Conservation (phyloP, 2,329 filamentous ascomycete species). For the Aspergillus amoenus region DNA sequence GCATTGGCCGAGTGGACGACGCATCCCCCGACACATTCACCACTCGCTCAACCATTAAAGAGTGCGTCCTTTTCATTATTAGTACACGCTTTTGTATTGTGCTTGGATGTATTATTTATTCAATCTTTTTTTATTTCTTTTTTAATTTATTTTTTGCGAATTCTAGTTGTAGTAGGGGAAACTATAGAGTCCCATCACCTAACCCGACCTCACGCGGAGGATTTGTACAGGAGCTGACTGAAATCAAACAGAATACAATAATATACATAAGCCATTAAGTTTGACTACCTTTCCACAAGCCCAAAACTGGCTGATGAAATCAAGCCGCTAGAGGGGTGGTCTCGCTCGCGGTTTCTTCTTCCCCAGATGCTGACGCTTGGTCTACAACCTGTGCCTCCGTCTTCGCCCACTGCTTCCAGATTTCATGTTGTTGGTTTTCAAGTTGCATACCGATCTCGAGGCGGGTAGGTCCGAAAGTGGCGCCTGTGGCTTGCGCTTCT, state of each 20-base stretch:
- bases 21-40: not conserved
- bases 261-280: slow-evolving; percentile 18
- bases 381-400: slow-evolving; percentile 51
- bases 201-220: not conserved
- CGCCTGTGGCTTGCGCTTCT: slow-evolving; percentile 81
- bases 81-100: not conserved
- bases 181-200: not conserved
- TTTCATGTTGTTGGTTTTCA: slow-evolving; percentile 76
- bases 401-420: slow-evolving; percentile 79
- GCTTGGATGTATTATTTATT: not conserved
- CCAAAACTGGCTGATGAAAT: not conserved
- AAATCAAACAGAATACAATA: slow-evolving; percentile 13
- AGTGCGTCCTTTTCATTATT: not conserved
- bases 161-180: not conserved
- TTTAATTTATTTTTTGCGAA: not conserved
- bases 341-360: slow-evolving; percentile 26
- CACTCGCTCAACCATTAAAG: not conserved
- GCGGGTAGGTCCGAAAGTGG: slow-evolving; percentile 78
- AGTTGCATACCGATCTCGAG: slow-evolving; percentile 77
- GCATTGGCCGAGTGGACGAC: not conserved
- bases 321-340: slow-evolving; percentile 2
- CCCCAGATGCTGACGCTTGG: slow-evolving; percentile 47
- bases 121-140: not conserved
- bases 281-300: not conserved
- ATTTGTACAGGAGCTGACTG: slow-evolving; percentile 3